These are phyloP conservation scores for Pisolithus tinctorius DNA, from an alignment of 768 basidiomycete genomes.

Conservation along the genomic window DNA sequence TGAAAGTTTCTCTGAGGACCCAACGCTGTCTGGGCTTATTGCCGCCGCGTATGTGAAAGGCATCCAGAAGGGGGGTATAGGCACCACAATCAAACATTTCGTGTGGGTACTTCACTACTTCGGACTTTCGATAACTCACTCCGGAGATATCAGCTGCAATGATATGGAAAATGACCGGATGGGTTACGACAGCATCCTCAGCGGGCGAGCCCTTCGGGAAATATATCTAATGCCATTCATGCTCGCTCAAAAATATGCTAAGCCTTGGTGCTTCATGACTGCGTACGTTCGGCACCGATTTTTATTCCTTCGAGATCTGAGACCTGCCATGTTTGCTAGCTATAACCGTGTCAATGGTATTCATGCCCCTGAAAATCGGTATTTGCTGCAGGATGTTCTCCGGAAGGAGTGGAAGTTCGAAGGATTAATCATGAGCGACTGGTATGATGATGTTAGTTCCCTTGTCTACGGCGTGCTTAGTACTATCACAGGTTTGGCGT, in stretches of 20 bases:
- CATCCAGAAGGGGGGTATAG: slow-evolving; percentile 70
- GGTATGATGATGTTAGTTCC: slow-evolving; percentile 34
- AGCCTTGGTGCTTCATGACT: slow-evolving; percentile 58
- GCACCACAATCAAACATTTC: slow-evolving; percentile 76
- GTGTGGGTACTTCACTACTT: slow-evolving; percentile 37
- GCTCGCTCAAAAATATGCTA: slow-evolving; percentile 43
- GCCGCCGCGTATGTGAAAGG: slow-evolving; percentile 72
- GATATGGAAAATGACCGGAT: slow-evolving; percentile 78
- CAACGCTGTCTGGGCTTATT: slow-evolving; percentile 62
- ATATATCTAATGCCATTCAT: slow-evolving; percentile 60
- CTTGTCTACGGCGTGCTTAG: not conserved
- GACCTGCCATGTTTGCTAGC: slow-evolving; percentile 25
- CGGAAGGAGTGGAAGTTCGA: slow-evolving; percentile 70
- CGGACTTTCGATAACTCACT: not conserved
- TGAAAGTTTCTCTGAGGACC: slow-evolving; percentile 78
- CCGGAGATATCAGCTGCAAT: slow-evolving; percentile 42
- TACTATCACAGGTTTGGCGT: slow-evolving; percentile 51
- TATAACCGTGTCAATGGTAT: slow-evolving; percentile 74
- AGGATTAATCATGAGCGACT: slow-evolving; percentile 79
- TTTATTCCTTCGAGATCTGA: not conserved
- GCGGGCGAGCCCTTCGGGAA: slow-evolving; percentile 48
- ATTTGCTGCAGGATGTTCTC: slow-evolving; percentile 54
- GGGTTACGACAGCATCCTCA: slow-evolving; percentile 48
- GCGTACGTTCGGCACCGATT: slow-evolving; percentile 34
- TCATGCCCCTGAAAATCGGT: slow-evolving; percentile 60